Conservation (phyloP, 2,329 filamentous ascomycete genomes). For the Paecilomyces dactylethromorphus region DNA sequence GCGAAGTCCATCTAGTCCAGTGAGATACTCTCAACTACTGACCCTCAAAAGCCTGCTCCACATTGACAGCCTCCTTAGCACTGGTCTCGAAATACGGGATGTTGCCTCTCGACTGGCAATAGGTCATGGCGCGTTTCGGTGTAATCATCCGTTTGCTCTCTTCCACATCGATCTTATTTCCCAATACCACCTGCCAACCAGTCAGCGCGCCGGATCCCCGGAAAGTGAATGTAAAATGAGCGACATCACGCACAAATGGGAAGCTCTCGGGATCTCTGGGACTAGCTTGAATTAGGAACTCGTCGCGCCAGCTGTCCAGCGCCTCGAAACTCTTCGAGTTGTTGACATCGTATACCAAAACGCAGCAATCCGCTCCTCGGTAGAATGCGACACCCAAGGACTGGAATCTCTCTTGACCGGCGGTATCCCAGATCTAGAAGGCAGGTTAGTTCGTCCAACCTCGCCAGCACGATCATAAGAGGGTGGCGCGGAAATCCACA, state of each 20-base stretch:
- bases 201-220: constrained; percentile 4
- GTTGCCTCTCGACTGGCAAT: constrained; percentile 93
- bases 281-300: constrained; percentile 95
- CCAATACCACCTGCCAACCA: constrained; percentile 68
- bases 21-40: constrained; percentile 11
- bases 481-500: constrained; percentile 8
- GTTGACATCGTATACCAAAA: constrained; percentile 97
- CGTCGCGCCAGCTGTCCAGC: constrained; percentile 95
- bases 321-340: constrained; percentile 99
- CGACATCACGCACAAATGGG: constrained; percentile 73
- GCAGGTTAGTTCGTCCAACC: neutral
- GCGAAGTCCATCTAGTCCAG: neutral
- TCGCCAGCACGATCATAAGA: neutral
- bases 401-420: constrained; percentile 95
- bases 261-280: constrained; percentile 96
- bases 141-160: constrained; percentile 97
- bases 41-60: constrained; percentile 81
- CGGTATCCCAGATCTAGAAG: constrained; percentile 87
- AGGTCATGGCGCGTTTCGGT: constrained; percentile 91
- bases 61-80: constrained; percentile 97
- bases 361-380: constrained; percentile 93
- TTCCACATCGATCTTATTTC: constrained; percentile 98
- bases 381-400: constrained; percentile 97
- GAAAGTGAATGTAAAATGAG: neutral
- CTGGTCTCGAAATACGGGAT: constrained; percentile 99